Base-by-base conservation (phyloP, 1,284 basidiomycete species). In the Irpex sp. region DNA sequence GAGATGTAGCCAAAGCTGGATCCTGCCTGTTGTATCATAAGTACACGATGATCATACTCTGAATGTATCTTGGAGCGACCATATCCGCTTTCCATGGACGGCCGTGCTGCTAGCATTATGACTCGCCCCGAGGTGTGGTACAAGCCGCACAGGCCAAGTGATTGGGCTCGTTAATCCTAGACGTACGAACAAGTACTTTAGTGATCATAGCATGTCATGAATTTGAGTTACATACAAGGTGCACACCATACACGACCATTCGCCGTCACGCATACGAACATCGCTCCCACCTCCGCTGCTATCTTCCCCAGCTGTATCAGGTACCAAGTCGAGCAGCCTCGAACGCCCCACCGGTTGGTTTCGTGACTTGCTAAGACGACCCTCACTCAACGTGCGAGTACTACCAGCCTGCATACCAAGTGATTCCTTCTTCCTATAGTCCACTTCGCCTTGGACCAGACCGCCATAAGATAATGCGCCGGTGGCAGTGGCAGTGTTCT, bases 81-180 rank as follows among this genome's bases (percentile, higher is more conserved):
- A 44, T 59, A 26, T 26, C 21, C 21, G 21, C 3, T 26, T 26
- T 26, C 21, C 1, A 26, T 26, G 21, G 21, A 1, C 21, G 21
- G 21, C 21, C 21, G 21, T 26, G 3, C 21, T 26, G 21, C 40
- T 34, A 5, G 1, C 40, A 2, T 47, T 11, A 47, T 3, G 60
- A 61, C 47, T 75, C 71, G 3, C 75, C 75, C 47, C 73, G 74
- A 61, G 74, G 73, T 13, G 77, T 78, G 1, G 67, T 77, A 68
- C 85, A 87, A 5, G 79, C 83, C 48, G 81, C 77, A 69, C 85
- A 87, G 3, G 81, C 81, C 7, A 85, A 75, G 70, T 85, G 80
- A 13, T 68, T 70, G 1, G 76, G 71, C 38, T 81, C 68, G 67
- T 87, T 87, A 48, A 78, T 64, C 55, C 85, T 86, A 3, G 62